Evolutionary conservation across 805 yeast genomes (phyloP), one percentile per base, ranked within the genome.

Genomic region (Groenewaldozyma salmanticensis): DNA sequence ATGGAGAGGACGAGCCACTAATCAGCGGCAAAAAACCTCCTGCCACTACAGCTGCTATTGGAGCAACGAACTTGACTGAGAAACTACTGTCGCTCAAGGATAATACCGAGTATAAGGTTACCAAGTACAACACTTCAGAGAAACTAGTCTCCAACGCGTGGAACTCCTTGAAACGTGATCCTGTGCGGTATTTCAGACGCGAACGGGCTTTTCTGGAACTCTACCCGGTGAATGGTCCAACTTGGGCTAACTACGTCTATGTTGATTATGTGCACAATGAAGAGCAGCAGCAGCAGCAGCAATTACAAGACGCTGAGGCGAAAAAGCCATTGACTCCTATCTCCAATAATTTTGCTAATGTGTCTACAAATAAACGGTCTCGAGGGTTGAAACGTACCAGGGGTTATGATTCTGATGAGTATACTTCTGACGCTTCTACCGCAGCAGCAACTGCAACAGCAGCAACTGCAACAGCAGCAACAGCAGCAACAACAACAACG

Each of bases 161-260:
- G 61, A 44, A 52, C 27, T 40, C 51, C 5, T 38, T 57, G 27
- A 41, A 49, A 45, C 33, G 51, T 17, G 52, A 55, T 37, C 63
- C 63, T 4, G 56, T 47, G 19, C 47, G 49, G 37, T 57, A 54
- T 38, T 52, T 48, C 47, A 46, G 44, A 35, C 53, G 53, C 34
- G 62, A 59, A 42, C 58, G 57, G 33, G 47, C 48, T 6, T 44
- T 49, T 35, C 49, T 59, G 21, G 54, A 49, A 15, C 37, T 59
- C 42, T 59, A 59, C 36, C 59, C 62, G 5, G 27, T 50, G 27
- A 50, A 56, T 40, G 50, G 58, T 2, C 59, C 58, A 24, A 51
- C 61, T 9, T 57, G 61, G 61, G 52, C 60, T 22, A 47, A 48
- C 39, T 47, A 46, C 36, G 46, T 43, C 19, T 48, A 44, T 33